Conservation (phyloP, 202 grass and related monocot species). For the Cymbopogon flexuosus region DNA sequence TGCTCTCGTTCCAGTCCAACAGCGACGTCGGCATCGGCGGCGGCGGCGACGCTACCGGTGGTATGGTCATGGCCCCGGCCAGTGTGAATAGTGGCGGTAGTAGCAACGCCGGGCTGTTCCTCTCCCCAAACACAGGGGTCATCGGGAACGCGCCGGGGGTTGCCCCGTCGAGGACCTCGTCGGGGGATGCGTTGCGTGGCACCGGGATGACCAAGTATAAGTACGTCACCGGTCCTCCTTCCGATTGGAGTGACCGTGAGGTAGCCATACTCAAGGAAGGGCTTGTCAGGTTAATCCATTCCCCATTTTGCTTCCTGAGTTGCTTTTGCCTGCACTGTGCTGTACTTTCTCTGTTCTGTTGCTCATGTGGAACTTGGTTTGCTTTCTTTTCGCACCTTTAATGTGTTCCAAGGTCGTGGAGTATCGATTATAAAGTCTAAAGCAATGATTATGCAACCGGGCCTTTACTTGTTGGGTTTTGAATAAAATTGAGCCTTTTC, state of each 20-base stretch:
- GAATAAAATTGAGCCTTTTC: conserved; percentile 10
- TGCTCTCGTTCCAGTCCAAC: conserved; percentile 87
- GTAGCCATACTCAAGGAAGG: conserved; percentile 66
- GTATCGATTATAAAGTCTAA: conserved; percentile 18
- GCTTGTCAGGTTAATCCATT: conserved; percentile 48
- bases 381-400: conserved; percentile 25
- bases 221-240: conserved; percentile 58
- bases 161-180: conserved; percentile 46
- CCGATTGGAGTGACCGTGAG: conserved; percentile 68
- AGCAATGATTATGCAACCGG: conserved; percentile 18
- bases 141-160: conserved; percentile 34
- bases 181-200: conserved; percentile 32
- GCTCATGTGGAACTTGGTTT: background rate
- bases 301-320: background rate
- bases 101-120: conserved; percentile 37
- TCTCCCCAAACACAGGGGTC: conserved; percentile 40
- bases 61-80: conserved; percentile 33
- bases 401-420: conserved; percentile 30
- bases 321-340: background rate
- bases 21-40: conserved; percentile 23
- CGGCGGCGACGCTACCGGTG: conserved; percentile 10
- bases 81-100: conserved; percentile 36
- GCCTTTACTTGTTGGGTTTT: conserved; percentile 15
- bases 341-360: conserved; percentile 7
- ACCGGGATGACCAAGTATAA: conserved; percentile 46